A percentile compares a stretch with the other conserved stretches of the same genome.
phyloP scores from a whole-genome alignment of 352 stramenopile species.

The Phytophthora kernoviae region DNA sequence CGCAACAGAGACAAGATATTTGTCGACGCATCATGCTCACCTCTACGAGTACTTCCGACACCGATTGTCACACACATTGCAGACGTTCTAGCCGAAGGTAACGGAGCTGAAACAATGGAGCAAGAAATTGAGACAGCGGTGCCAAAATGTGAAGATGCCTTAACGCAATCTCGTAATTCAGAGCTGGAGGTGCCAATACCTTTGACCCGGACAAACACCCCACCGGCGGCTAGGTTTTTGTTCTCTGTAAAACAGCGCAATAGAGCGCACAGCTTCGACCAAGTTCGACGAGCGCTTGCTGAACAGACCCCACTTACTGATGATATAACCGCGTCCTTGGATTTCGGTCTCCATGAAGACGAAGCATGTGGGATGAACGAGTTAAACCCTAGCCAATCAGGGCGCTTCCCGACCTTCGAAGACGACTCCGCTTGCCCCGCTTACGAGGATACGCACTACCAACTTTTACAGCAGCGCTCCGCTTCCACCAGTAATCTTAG shows the following conservation, averaged over 20 bases:
- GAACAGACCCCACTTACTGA: constrained; percentile 13
- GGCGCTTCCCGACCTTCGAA: constrained; percentile 55
- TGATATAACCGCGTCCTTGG: constrained; percentile 1
- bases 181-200: constrained; percentile 4
- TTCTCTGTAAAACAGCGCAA: constrained; percentile 9
- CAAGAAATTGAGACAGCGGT: neutral
- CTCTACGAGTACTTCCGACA: constrained; percentile 25
- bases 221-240: constrained; percentile 1
- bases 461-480: constrained; percentile 16
- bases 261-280: constrained; percentile 31
- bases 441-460: constrained; percentile 47
- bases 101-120: constrained; percentile 2
- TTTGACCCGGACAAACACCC: constrained; percentile 3
- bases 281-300: constrained; percentile 27
- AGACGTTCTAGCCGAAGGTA: neutral
- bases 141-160: constrained; percentile 14
- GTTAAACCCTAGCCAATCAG: constrained; percentile 22
- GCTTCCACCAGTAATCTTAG: constrained; percentile 27
- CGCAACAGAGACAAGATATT: constrained; percentile 22
- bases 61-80: constrained; percentile 9
- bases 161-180: constrained; percentile 8
- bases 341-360: constrained; percentile 21
- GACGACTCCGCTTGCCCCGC: constrained; percentile 62
- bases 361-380: constrained; percentile 10
- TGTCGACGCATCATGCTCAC: constrained; percentile 36